phyloP scores from a whole-genome alignment of 352 stramenopile species.

The Stephanocyclus meneghinianus region DNA sequence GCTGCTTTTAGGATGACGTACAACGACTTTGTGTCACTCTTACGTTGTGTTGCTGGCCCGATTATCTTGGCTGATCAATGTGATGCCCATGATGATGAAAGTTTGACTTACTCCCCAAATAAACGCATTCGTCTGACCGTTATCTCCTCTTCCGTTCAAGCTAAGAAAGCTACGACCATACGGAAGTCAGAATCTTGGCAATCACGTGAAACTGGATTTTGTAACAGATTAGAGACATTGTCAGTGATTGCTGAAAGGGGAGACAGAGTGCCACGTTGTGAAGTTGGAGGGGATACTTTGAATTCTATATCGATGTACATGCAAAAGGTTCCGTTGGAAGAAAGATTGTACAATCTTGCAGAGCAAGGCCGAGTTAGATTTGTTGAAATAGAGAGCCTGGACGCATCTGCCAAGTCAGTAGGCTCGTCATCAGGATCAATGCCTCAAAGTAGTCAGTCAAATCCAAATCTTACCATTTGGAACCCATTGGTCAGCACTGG shows the following conservation, averaged over 20 bases:
- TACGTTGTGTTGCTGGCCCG: constrained; percentile 75
- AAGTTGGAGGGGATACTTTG: constrained; percentile 77
- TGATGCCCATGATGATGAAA: constrained; percentile 29
- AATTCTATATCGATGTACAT: constrained; percentile 82
- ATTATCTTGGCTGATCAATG: constrained; percentile 63
- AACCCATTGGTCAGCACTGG: constrained; percentile 67
- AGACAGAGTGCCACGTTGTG: constrained; percentile 69
- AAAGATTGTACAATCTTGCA: constrained; percentile 75
- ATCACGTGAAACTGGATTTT: constrained; percentile 73
- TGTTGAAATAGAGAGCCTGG: constrained; percentile 76
- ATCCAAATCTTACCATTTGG: constrained; percentile 64
- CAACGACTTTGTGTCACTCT: constrained; percentile 79
- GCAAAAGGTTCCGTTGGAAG: constrained; percentile 78
- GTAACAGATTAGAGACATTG: constrained; percentile 71
- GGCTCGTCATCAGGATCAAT: constrained; percentile 27
- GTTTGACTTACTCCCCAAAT: constrained; percentile 19
- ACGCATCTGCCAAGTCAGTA: constrained; percentile 57
- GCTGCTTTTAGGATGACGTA: constrained; percentile 82
- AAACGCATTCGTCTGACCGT: constrained; percentile 75
- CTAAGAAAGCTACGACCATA: constrained; percentile 24
- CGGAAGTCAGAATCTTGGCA: constrained; percentile 65
- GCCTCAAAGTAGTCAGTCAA: constrained; percentile 39
- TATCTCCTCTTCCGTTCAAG: constrained; percentile 74
- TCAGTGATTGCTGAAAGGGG: constrained; percentile 77
- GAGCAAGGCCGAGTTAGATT: constrained; percentile 77